Conservation (phyloP, 2,329 filamentous ascomycete species). For the Fusarium luffae region DNA sequence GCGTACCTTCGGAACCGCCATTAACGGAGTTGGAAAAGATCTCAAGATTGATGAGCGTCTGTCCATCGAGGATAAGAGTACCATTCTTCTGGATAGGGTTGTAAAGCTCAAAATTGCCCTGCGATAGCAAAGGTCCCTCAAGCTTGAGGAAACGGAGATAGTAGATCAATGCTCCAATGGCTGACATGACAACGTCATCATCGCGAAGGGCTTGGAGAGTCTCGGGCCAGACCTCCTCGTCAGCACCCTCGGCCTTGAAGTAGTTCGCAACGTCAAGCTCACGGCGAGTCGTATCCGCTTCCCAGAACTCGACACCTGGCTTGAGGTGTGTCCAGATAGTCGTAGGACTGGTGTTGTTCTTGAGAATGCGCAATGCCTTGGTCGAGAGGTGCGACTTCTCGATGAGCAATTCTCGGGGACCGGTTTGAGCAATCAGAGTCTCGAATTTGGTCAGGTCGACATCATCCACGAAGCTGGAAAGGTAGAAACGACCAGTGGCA, state of each 20-base stretch:
- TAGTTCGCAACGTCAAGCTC: conserved; percentile 85
- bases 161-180: conserved; percentile 86
- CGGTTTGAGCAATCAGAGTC: conserved; percentile 92
- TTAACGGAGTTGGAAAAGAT: conserved; percentile 94
- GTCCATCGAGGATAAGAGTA: conserved; percentile 91
- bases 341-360: conserved; percentile 92
- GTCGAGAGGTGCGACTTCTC: conserved; percentile 88
- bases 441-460: conserved; percentile 96
- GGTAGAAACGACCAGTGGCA: conserved; percentile 91
- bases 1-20: conserved; percentile 83
- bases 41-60: conserved; percentile 97
- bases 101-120: conserved; percentile 92
- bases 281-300: conserved; percentile 81
- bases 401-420: conserved; percentile 86
- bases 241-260: conserved; percentile 70
- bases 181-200: conserved; percentile 88
- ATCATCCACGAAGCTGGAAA: conserved; percentile 94
- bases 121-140: conserved; percentile 85
- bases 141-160: conserved; percentile 90
- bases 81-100: conserved; percentile 91
- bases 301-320: conserved; percentile 88
- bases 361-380: conserved; percentile 91
- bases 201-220: conserved; percentile 76
- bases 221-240: conserved; percentile 78
- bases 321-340: conserved; percentile 97